Conservation (phyloP, 2,329 filamentous ascomycete genomes). For the Bimuria novae-zelandiae region DNA sequence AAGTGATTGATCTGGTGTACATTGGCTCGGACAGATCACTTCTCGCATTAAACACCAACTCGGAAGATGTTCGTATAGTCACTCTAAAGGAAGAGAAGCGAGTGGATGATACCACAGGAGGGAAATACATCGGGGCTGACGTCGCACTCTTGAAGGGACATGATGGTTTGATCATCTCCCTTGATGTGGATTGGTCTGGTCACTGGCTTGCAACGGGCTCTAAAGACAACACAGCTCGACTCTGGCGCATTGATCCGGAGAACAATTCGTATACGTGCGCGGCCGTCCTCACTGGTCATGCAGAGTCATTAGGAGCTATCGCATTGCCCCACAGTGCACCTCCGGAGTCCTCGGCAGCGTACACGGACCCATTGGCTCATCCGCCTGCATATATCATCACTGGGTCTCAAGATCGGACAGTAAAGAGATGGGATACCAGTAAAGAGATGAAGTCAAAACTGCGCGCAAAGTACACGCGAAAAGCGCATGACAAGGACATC, state of each 20-base stretch:
- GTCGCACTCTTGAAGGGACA: slow-evolving; percentile 85
- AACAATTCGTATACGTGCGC: slow-evolving; percentile 78
- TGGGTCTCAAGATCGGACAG: slow-evolving; percentile 91
- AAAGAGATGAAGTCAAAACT: slow-evolving; percentile 58
- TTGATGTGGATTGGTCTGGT: slow-evolving; percentile 95
- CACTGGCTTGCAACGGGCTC: slow-evolving; percentile 95
- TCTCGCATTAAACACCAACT: slow-evolving; percentile 90
- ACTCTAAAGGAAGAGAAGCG: slow-evolving; percentile 60
- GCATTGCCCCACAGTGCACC: slow-evolving; percentile 75
- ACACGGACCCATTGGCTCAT: slow-evolving; percentile 73
- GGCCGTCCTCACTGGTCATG: slow-evolving; percentile 85
- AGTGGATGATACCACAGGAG: slow-evolving; percentile 19
- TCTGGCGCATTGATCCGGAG: slow-evolving; percentile 84
- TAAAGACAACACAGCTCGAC: slow-evolving; percentile 91
- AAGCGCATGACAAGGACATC: slow-evolving; percentile 98
- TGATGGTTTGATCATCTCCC: slow-evolving; percentile 91
- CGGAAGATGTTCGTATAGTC: slow-evolving; percentile 87
- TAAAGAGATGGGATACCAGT: slow-evolving; percentile 87
- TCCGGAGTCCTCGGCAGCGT: slow-evolving; percentile 69
- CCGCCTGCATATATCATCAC: slow-evolving; percentile 86
- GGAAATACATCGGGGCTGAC: slow-evolving; percentile 86
- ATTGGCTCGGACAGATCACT: slow-evolving; percentile 79
- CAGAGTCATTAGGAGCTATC: slow-evolving; percentile 90
- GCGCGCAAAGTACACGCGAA: slow-evolving; percentile 80
- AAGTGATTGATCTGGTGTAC: slow-evolving; percentile 93